phyloP scores from a whole-genome alignment of 2,329 filamentous ascomycete species.

The Ophiostoma triangulosporum region DNA sequence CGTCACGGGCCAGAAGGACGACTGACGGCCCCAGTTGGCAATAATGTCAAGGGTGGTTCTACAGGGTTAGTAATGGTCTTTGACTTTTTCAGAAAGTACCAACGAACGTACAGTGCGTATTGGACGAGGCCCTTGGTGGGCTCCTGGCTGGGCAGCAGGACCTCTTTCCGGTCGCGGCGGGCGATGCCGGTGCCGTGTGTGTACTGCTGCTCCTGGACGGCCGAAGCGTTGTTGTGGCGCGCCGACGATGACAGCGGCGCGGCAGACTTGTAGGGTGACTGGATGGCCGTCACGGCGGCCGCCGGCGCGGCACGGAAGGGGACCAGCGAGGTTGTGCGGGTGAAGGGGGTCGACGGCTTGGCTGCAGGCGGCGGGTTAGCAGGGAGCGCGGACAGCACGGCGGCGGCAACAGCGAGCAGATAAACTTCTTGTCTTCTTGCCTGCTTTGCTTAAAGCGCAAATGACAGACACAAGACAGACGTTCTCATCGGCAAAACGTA shows the following conservation, averaged over 20 bases:
- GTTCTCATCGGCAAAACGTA: neutral
- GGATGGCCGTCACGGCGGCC: conserved; percentile 31
- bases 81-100: neutral
- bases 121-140: conserved; percentile 67
- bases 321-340: conserved; percentile 34
- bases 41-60: conserved; percentile 69
- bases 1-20: conserved; percentile 78
- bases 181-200: conserved; percentile 31
- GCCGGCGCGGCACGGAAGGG: conserved; percentile 44
- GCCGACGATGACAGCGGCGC: conserved; percentile 53
- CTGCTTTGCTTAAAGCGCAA: too few relatives aligned
- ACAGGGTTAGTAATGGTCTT: conserved; percentile 7
- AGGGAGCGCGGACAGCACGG: neutral
- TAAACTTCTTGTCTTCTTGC: too few relatives aligned
- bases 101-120: conserved; percentile 68
- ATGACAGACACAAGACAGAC: neutral
- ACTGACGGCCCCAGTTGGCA: conserved; percentile 72
- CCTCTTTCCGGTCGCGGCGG: conserved; percentile 50
- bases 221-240: conserved; percentile 46
- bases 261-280: conserved; percentile 37
- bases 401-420: neutral
- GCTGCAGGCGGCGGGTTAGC: conserved; percentile 29
- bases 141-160: conserved; percentile 66
- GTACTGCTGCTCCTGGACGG: conserved; percentile 35
- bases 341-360: conserved; percentile 37